Conservation (phyloP, 2,329 filamentous ascomycete genomes). For the Didymella pinodella region DNA sequence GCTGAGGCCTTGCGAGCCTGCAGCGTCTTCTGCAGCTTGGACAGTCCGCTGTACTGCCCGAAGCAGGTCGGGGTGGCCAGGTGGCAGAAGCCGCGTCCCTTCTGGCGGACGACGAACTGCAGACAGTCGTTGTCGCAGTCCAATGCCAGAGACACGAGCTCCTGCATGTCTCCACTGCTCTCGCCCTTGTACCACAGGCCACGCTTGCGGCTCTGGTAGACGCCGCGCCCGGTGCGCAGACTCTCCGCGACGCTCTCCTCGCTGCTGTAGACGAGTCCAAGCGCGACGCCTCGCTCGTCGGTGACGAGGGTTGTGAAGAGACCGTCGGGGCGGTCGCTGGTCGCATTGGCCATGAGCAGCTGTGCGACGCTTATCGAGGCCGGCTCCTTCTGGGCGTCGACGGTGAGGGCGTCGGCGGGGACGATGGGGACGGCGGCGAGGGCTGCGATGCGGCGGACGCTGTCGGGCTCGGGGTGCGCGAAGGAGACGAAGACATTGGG, state of each 20-base stretch:
- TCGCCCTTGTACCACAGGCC: constrained; percentile 97
- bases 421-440: constrained; percentile 73
- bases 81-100: constrained; percentile 91
- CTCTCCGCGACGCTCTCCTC: constrained; percentile 89
- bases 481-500: constrained; percentile 62
- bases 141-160: constrained; percentile 81
- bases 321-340: constrained; percentile 81
- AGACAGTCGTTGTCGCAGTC: constrained; percentile 96
- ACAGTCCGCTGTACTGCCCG: constrained; percentile 80
- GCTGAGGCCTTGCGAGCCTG: constrained; percentile 81
- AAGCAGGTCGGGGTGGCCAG: constrained; percentile 92
- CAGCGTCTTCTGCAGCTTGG: constrained; percentile 86
- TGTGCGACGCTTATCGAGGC: constrained; percentile 71
- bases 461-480: constrained; percentile 50
- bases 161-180: constrained; percentile 91
- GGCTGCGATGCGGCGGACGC: constrained; percentile 53
- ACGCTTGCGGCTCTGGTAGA: constrained; percentile 95
- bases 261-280: constrained; percentile 95
- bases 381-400: constrained; percentile 66
- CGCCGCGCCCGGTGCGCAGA: constrained; percentile 78
- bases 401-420: constrained; percentile 73
- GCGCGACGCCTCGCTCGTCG: constrained; percentile 81
- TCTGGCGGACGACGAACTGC: constrained; percentile 88
- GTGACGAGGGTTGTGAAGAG: constrained; percentile 90
- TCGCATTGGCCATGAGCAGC: constrained; percentile 77